Evolutionary conservation across 2,329 filamentous ascomycete species (phyloP), one percentile per base, ranked within the genome.

Genomic region (Dactylellina sp.): DNA sequence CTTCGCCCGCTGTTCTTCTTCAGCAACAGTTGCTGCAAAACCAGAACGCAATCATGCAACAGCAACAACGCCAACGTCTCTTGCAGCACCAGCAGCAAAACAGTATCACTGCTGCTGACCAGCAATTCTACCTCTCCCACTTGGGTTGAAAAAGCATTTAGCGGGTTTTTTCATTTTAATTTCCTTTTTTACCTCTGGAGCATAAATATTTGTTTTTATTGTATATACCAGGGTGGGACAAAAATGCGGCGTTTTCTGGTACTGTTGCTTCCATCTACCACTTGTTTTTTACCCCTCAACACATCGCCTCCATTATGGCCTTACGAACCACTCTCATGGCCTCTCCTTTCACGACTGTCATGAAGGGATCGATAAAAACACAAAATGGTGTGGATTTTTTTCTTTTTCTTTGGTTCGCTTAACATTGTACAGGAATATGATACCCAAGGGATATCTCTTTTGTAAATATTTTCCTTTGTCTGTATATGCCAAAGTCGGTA

Each of bases 401-500:
- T 46, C 18, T 59, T 47, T 44, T 49, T 24, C 49, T 60, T 60
- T 47, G 60, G 32, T 44, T 56, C 39, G 40, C 44, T 32, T 32
- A 32, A 18, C 55, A 64, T 46, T 74, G 70, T 74, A 74, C 56
- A 74, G 70, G 70, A 74, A 57, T 66, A 56, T 74, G 70, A 74
- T 74, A 74, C 70, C 70, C 70, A 74, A 74, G 61, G 70, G 70
- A 74, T 66, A 74, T 74, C 70, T 74, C 70, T 74, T 74, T 66
- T 74, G 70, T 74, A 74, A 61, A 74, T 74, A 74, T 74, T 74
- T 65, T 52, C 61, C 42, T 60, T 63, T 55, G 46, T 68, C 46
- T 60, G 55, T 50, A 12, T 28, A 39, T 14, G 50, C 42, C 35
- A 24, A 50, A 40, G 60, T 74, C 70, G 70, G 70, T 62, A 59